Base-by-base conservation (phyloP, 495 filamentous ascomycete species). In the Friedmanniomyces endolithicus region DNA sequence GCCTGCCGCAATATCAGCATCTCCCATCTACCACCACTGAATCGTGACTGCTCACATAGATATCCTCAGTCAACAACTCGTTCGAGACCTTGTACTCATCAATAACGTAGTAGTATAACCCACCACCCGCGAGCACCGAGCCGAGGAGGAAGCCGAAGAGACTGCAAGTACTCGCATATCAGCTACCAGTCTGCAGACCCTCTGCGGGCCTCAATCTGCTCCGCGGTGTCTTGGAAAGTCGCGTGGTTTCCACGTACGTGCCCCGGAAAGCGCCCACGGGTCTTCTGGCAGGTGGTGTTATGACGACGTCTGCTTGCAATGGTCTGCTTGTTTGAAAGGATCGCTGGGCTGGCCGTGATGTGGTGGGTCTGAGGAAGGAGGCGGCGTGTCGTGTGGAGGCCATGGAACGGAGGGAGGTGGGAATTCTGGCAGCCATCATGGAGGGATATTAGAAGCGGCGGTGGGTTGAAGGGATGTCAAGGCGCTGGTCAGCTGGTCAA, bases 131-230 rank as follows among this genome's bases (percentile, higher is more conserved):
- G 52, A 86, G 74, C 34, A 86, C 82, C 50, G 84, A 79, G 54
- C 92, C 92, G 60, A 95, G 74, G 37, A 98, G 81, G 77, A 98
- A 97, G 54, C 94, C 92, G 66, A 96, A 88, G 51, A 95, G 68
- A 44, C 92, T 97, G 66, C n/a, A 49, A 8, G 29, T 48, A 24
- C 20, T 16, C 23, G 1, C 22, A 27, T 4, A 24, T 52, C 34
- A 29, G 19, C 31, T 20, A 25, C 35, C 2, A 3, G 19, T 23
- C 19, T 52, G 25, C 17, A 3, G 11, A 17, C 25, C 9, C 25
- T 39, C 20, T 31, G 27, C 27, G 9, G 9, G 27, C 27, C 27
- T 9, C 27, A 9, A 4, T 9, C 27, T 9, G 27, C 27, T 31
- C 27, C 9, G 9, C 27, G 27, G 27, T 31, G 9, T 31, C 4